phyloP scores from a whole-genome alignment of 345 rosid genomes.

The Populus ilicifolia region DNA sequence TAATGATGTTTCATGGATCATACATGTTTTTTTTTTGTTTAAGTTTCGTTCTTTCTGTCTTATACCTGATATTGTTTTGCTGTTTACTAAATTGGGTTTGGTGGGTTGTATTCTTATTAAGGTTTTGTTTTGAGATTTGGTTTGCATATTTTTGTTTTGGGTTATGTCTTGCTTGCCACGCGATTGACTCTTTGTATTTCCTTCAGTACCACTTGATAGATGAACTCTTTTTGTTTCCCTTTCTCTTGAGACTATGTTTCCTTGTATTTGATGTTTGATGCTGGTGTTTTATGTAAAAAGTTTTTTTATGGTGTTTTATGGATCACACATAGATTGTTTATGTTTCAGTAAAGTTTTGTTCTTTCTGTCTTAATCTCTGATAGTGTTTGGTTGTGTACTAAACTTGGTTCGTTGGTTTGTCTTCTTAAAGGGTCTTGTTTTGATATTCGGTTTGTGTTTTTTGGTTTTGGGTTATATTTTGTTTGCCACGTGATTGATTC shows the following conservation, averaged over 20 bases:
- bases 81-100: neutral
- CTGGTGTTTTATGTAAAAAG: neutral
- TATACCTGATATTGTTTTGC: neutral
- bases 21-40: too few species aligned
- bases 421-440: too few species aligned
- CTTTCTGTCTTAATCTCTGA: neutral
- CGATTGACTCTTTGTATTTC: neutral
- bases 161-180: neutral
- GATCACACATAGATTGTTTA: neutral
- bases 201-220: neutral
- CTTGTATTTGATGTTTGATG: neutral
- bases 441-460: neutral
- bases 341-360: neutral
- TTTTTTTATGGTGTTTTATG: neutral
- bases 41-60: neutral
- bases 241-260: neutral
- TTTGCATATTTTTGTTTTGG: neutral
- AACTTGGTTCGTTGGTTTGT: neutral
- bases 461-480: neutral
- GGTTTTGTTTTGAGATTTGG: too few species aligned
- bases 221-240: neutral
- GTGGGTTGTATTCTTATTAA: neutral
- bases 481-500: neutral
- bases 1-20: neutral
- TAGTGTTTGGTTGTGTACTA: too few species aligned